Evolutionary conservation across 2,329 filamentous ascomycete species (phyloP), one percentile per base, ranked within the genome.

Genomic region (Aspergillus ibericus): DNA sequence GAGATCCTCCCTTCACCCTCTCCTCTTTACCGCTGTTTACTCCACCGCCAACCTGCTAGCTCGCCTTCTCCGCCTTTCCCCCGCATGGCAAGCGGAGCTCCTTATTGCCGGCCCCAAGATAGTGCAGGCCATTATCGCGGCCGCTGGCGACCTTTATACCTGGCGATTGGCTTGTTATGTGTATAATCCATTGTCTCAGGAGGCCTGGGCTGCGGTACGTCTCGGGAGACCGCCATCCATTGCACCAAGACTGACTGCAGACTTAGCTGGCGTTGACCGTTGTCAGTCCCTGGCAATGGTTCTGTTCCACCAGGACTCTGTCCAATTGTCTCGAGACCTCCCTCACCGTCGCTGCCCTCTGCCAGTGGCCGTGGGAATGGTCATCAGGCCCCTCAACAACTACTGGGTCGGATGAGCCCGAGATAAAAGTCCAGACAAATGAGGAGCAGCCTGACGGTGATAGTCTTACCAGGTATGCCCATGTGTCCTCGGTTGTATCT

Each of bases 291-390:
- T 99, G 95, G 92, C 92, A 97, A 74, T 98, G 91, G 91, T 98
- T 95, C 76, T 95, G 89, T 77, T 95, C 92, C 1, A 93, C 92
- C 0, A 85, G 95, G 48, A 96, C 95, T 0, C 89, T 99, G 70
- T 97, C 93, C 55, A 99, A 99, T 77, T 95, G 88, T 53, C 80
- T 98, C 4, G 95, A 99, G 80, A 92, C 89, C n/a, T 90, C 90
- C 0, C 78, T 99, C 66, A 97, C 93, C 4, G 81, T 90, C 59
- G 82, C 86, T 68, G 93, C 92, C 1, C 80, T 98, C 47, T 87
- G 86, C 71, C 85, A 88, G 67, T 98, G 92, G 90, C 93, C 95
- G 12, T 98, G 95, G 93, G 80, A 85, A 58, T 82, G 91, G 75
- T 80, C 88, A 36, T 73, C 77, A 40, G 74, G 76, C 46, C 70